Conservation (phyloP, 1,284 basidiomycete species). For the Leccinum variabile region DNA sequence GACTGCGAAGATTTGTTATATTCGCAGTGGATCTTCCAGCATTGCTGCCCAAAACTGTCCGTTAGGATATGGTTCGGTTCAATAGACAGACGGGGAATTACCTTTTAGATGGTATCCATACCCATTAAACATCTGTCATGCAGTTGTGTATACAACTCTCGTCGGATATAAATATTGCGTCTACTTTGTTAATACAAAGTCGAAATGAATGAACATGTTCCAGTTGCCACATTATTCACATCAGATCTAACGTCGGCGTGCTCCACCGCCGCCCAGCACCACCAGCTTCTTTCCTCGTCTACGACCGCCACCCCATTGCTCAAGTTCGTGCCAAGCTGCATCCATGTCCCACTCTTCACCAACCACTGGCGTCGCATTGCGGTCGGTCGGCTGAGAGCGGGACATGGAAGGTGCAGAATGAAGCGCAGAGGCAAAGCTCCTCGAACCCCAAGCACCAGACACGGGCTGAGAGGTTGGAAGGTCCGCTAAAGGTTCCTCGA, state of each 20-base stretch:
- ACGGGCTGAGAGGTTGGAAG: slow-evolving; percentile 31
- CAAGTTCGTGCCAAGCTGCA: slow-evolving; percentile 79
- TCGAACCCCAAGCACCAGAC: slow-evolving; percentile 70
- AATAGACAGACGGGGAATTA: slow-evolving; percentile 32
- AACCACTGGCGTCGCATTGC: slow-evolving; percentile 34
- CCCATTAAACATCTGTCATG: not conserved
- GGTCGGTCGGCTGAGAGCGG: slow-evolving; percentile 17
- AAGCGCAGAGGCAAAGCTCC: slow-evolving; percentile 76
- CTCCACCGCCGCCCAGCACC: slow-evolving; percentile 59
- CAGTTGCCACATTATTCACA: not conserved
- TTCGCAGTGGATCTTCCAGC: slow-evolving; percentile 66
- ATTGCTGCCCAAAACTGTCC: slow-evolving; percentile 60
- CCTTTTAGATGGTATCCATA: not conserved
- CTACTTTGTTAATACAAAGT: slow-evolving; percentile 21
- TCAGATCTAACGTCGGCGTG: slow-evolving; percentile 38
- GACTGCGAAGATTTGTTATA: slow-evolving; percentile 76
- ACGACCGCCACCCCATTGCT: slow-evolving; percentile 54
- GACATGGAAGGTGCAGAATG: slow-evolving; percentile 42
- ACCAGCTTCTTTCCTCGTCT: slow-evolving; percentile 65
- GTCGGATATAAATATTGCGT: slow-evolving; percentile 14
- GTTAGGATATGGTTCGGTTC: slow-evolving; percentile 67
- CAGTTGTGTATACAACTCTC: not conserved
- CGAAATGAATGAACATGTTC: slow-evolving; percentile 3
- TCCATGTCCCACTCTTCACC: slow-evolving; percentile 79
- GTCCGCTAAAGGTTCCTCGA: slow-evolving; percentile 26